Evolutionary conservation across 2,329 filamentous ascomycete species (phyloP).

Genomic region (Laburnicola sp.): DNA sequence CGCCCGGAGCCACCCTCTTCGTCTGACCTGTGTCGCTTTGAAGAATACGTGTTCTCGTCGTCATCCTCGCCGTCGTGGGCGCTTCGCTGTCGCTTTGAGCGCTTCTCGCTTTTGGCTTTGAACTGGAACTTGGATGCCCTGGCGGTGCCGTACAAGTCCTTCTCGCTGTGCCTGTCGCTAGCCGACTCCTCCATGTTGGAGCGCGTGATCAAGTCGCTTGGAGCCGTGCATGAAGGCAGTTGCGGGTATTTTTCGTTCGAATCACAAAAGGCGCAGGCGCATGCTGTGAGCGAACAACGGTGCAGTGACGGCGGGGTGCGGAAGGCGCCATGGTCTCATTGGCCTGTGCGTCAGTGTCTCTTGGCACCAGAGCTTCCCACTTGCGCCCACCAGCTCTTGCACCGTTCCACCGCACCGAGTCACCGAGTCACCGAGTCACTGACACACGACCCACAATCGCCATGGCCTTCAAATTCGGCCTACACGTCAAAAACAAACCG

Average conservation of each 20-base stretch:
- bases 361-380: constrained; percentile 24
- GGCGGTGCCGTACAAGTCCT: constrained; percentile 28
- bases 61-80: constrained; percentile 12
- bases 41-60: constrained; percentile 3
- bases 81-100: constrained; percentile 24
- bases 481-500: constrained; percentile 63
- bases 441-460: constrained; percentile 12
- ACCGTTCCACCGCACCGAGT: not conserved
- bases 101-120: constrained; percentile 35
- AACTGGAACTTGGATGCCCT: constrained; percentile 46
- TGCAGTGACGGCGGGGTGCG: constrained; percentile 25
- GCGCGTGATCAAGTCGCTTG: constrained; percentile 12
- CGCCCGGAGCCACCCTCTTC: constrained; percentile 15
- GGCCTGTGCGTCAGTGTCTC: constrained; percentile 19
- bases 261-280: no score
- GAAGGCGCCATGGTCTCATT: constrained; percentile 32
- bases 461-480: constrained; percentile 57
- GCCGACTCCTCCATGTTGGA: constrained; percentile 35
- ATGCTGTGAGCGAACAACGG: not conserved
- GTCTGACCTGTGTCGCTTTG: constrained; percentile 21
- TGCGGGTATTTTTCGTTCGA: no score
- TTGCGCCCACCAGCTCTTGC: not conserved
- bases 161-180: constrained; percentile 20
- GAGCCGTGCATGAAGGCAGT: constrained; percentile 22
- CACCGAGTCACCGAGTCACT: not conserved